Evolutionary conservation across 768 basidiomycete genomes (phyloP).

Genomic region (Pulveroboletus ravenelii): DNA sequence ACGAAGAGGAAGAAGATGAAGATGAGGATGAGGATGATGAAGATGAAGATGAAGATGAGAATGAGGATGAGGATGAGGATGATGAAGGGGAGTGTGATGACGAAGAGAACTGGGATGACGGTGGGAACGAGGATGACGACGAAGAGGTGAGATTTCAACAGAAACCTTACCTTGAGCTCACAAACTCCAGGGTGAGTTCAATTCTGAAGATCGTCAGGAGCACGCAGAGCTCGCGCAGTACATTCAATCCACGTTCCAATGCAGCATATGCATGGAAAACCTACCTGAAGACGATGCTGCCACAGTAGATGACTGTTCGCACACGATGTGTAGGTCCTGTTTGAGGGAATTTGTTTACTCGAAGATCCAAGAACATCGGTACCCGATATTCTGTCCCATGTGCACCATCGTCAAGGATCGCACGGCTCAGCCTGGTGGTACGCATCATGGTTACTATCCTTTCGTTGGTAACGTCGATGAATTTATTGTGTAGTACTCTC

Average conservation of each 20-base stretch:
- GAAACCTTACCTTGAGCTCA: constrained; percentile 12
- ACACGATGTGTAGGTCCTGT: constrained; percentile 54
- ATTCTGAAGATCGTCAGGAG: constrained; percentile 41
- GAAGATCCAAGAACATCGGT: constrained; percentile 49
- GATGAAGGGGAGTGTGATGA: too few species aligned
- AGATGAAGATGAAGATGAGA: too few species aligned
- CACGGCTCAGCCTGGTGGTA: constrained; percentile 30
- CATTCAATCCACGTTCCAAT: constrained; percentile 40
- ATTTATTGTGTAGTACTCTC: constrained; percentile 34
- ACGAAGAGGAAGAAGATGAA: too few species aligned
- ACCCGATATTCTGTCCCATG: constrained; percentile 58
- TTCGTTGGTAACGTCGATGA: not conserved
- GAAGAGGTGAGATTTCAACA: too few species aligned
- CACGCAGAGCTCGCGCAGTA: constrained; percentile 24
- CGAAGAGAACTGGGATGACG: too few species aligned
- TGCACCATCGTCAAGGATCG: constrained; percentile 36
- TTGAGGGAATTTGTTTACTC: constrained; percentile 38
- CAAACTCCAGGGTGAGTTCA: constrained; percentile 34
- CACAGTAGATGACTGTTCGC: constrained; percentile 40
- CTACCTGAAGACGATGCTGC: too few species aligned
- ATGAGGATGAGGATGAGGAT: too few species aligned
- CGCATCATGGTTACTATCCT: constrained; percentile 2
- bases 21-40: too few species aligned
- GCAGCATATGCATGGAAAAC: constrained; percentile 42
- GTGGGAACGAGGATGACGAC: too few species aligned